A percentile compares a stretch with the other conserved stretches of the same genome.
Conservation (phyloP, 306 rosid species). For the Lathyrus tuberosus region DNA sequence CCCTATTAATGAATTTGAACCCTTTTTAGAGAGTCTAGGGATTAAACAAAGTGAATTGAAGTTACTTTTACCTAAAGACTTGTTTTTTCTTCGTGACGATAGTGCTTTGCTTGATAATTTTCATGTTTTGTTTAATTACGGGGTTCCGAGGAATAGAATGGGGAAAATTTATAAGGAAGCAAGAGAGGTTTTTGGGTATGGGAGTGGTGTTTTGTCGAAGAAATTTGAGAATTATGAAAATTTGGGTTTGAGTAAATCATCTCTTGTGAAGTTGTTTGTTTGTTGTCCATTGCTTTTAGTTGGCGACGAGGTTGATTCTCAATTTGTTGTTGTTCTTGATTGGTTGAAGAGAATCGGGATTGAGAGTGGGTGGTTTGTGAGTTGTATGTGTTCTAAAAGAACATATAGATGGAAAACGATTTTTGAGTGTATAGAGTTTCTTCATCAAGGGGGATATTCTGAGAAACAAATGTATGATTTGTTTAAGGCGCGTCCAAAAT, state of each 20-base stretch:
- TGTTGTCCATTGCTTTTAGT: conserved; percentile 72
- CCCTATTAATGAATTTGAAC: conserved; percentile 86
- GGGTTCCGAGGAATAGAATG: conserved; percentile 63
- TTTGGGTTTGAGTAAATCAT: conserved; percentile 65
- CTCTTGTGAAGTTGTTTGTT: conserved; percentile 59
- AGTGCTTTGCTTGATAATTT: conserved; percentile 55
- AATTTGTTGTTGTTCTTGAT: conserved; percentile 54
- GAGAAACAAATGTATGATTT: conserved; percentile 54
- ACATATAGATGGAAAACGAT: conserved; percentile 66
- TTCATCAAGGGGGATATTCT: conserved; percentile 55
- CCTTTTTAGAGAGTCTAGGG: conserved; percentile 81
- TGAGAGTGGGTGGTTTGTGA: conserved; percentile 64
- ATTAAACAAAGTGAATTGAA: conserved; percentile 53
- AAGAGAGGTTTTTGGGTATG: conserved; percentile 60
- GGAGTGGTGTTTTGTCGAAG: conserved; percentile 46
- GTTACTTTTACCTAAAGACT: conserved; percentile 49
- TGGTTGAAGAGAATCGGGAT: conserved; percentile 57
- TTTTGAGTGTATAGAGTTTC: conserved; percentile 61
- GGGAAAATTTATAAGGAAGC: conserved; percentile 72
- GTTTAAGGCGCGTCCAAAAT: conserved; percentile 53
- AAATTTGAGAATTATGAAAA: conserved; percentile 63
- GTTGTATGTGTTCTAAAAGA: conserved; percentile 46
- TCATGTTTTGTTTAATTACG: conserved; percentile 58
- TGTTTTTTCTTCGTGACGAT: conserved; percentile 66
- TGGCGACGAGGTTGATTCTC: conserved; percentile 45